Evolutionary conservation across 768 basidiomycete species (phyloP).

Genomic region (Rhizopogon salebrosus): DNA sequence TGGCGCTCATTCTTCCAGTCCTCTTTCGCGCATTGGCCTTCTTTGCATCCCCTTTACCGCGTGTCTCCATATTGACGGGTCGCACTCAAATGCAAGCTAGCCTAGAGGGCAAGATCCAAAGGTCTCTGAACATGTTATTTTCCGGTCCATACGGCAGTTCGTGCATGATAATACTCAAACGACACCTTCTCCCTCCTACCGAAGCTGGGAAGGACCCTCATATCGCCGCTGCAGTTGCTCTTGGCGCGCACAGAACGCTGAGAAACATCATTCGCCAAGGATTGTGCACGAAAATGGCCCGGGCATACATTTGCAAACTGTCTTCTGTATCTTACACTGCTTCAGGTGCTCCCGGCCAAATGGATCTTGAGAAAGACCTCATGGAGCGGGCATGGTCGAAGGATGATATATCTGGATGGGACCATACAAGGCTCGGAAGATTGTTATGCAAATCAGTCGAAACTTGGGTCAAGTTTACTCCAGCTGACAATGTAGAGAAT

Average conservation of each 20-base stretch:
- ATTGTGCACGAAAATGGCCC: conserved; percentile 55
- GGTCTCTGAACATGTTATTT: conserved; percentile 51
- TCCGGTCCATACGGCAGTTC: conserved; percentile 60
- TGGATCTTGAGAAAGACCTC: conserved; percentile 57
- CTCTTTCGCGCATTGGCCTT: conserved; percentile 69
- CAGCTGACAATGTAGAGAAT: conserved; percentile 22
- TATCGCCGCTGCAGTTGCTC: conserved; percentile 35
- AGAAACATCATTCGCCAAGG: conserved; percentile 60
- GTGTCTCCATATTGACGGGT: conserved; percentile 49
- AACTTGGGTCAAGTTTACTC: conserved; percentile 48
- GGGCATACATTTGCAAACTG: conserved; percentile 58
- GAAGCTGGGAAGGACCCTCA: conserved; percentile 20
- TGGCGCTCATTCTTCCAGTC: conserved; percentile 57
- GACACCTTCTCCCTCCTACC: conserved; percentile 47
- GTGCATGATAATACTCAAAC: conserved; percentile 60
- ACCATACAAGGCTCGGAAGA: conserved; percentile 52
- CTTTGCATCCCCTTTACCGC: conserved; percentile 62
- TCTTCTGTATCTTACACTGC: conserved; percentile 47
- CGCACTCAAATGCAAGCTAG: conserved; percentile 25
- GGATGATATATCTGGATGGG: conserved; percentile 65
- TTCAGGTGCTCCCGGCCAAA: conserved; percentile 53
- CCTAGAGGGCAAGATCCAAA: conserved; percentile 53
- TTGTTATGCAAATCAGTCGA: conserved; percentile 49
- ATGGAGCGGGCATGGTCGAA: conserved; percentile 74
- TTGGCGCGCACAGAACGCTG: conserved; percentile 59